Percentiles rank a stretch among this genome's conserved stretches.
Conservation (phyloP, 208 protist species). For the Leishmania gerbilli region DNA sequence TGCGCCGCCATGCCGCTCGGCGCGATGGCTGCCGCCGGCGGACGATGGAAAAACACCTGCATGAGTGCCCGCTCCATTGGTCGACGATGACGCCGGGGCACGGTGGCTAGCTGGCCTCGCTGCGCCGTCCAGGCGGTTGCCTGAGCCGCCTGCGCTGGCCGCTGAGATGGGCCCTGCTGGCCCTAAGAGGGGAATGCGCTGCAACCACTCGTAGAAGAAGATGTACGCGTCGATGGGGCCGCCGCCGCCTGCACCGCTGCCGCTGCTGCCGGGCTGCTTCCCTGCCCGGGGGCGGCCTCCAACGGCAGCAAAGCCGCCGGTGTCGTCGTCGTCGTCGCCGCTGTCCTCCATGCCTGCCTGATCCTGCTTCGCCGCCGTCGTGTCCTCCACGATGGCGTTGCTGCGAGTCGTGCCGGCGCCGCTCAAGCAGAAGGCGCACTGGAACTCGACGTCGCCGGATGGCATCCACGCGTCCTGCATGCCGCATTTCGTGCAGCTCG, state of each 20-base stretch:
- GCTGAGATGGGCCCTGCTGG: slow-evolving; percentile 4
- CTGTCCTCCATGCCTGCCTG: slow-evolving; percentile 32
- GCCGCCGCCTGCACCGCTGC: slow-evolving; percentile 13
- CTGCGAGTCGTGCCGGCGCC: slow-evolving; percentile 58
- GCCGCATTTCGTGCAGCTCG: slow-evolving; percentile 60
- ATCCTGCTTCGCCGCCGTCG: slow-evolving; percentile 17
- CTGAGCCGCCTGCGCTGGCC: not conserved
- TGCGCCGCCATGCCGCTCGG: not conserved
- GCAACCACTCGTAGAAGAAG: slow-evolving; percentile 76
- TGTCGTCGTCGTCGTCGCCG: slow-evolving; percentile 24
- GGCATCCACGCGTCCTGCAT: slow-evolving; percentile 77
- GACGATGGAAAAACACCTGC: not conserved
- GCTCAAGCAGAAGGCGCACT: slow-evolving; percentile 62
- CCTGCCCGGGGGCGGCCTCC: slow-evolving; percentile 8
- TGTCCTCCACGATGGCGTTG: slow-evolving; percentile 70
- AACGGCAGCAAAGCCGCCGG: not conserved
- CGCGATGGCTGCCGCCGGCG: not conserved
- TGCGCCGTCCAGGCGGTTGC: not conserved
- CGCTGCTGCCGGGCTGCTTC: slow-evolving; percentile 6
- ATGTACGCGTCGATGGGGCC: slow-evolving; percentile 50
- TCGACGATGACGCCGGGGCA: not conserved
- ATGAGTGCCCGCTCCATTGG: not conserved
- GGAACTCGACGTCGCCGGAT: slow-evolving; percentile 58
- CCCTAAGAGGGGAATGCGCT: slow-evolving; percentile 28
- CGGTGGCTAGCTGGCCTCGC: not conserved